Base-by-base conservation (phyloP, 2,329 filamentous ascomycete genomes). In the Colletotrichum gigasporum region DNA sequence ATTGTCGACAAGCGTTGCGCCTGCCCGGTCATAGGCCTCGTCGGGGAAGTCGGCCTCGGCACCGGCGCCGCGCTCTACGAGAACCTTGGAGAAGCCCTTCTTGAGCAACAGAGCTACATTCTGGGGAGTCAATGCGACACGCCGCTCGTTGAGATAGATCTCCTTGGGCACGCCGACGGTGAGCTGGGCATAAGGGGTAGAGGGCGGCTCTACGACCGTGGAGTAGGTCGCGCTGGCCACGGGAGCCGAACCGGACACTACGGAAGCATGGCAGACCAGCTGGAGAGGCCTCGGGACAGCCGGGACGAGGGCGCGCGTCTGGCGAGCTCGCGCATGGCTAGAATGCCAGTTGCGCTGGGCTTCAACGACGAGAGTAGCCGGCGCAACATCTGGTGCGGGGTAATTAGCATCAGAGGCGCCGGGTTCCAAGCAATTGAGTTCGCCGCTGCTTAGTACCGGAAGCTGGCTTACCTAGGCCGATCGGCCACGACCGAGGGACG, bases 51-150 rank as follows among this genome's bases (percentile, higher is more conserved):
- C 90, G 41, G 94, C 92, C 67, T 88, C 85, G 48, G 85, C 82
- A 9, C 94, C 94, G n/a, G 93, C 93, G 35, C 92, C 92, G 18
- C 88, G 87, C 79, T 97, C 92, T 35, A 97, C 85, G 3, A 97
- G 79, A 22, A 97, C 87, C 66, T 88, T 87, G 32, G 83, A 85
- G 75, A 93, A 96, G 32, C 93, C 94, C 76, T 96, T 97, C 76
- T 96, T 96, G 67, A 94, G 86, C 1, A 97, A 80, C 1, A 96
- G 80, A 2, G 90, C 86, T 14, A 94, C 92, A 79, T 97, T 97
- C 68, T 92, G 88, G 1, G 94, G 94, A 0, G 92, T 95, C 59
- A 97, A 84, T 28, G 94, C 92, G 12, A 97, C 93, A 52, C 94
- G 91, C 41, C 91, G 89, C 79, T 97, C 94, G 62, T 90, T 87